Conservation (phyloP, 2,329 filamentous ascomycete genomes). For the Exophiala bonariae region DNA sequence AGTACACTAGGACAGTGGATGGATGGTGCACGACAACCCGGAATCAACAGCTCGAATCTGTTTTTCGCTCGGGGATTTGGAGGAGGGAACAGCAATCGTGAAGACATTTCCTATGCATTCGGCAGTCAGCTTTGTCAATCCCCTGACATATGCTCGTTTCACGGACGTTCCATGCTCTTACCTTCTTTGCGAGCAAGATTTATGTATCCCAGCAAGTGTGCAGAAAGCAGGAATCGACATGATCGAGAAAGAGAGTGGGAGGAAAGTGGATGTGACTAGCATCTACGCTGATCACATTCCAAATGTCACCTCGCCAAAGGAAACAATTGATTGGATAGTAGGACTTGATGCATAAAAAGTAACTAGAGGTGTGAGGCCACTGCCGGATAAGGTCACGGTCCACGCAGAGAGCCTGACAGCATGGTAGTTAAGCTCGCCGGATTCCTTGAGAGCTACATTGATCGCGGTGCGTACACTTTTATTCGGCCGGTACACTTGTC, state of each 20-base stretch:
- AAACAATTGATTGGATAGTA: slow-evolving; percentile 23
- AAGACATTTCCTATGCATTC: slow-evolving; percentile 30
- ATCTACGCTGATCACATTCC: slow-evolving; percentile 34
- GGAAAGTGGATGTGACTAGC: slow-evolving; percentile 35
- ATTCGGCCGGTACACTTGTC: too few species aligned
- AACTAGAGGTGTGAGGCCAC: too few species aligned
- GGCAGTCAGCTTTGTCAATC: slow-evolving; percentile 30
- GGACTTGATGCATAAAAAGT: slow-evolving; percentile 4
- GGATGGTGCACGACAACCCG: slow-evolving; percentile 16
- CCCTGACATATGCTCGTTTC: slow-evolving; percentile 35
- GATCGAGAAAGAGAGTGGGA: slow-evolving; percentile 33
- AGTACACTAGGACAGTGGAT: slow-evolving; percentile 16
- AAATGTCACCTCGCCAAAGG: slow-evolving; percentile 26
- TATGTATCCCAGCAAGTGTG: slow-evolving; percentile 28
- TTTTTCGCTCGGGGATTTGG: slow-evolving; percentile 9
- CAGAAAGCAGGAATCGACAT: slow-evolving; percentile 33
- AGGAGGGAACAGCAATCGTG: slow-evolving; percentile 23
- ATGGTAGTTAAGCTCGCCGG: too few species aligned
- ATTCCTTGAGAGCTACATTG: too few species aligned
- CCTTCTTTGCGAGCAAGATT: slow-evolving; percentile 35
- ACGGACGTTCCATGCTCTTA: slow-evolving; percentile 37
- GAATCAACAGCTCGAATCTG: slow-evolving; percentile 4
- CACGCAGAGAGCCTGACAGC: too few species aligned
- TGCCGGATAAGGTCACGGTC: too few species aligned
- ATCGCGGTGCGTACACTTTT: too few species aligned